A percentile compares a stretch with the other conserved stretches of the same genome.
phyloP scores from a whole-genome alignment of 106 monocot species.

The Phalaenopsis aphrodite region DNA sequence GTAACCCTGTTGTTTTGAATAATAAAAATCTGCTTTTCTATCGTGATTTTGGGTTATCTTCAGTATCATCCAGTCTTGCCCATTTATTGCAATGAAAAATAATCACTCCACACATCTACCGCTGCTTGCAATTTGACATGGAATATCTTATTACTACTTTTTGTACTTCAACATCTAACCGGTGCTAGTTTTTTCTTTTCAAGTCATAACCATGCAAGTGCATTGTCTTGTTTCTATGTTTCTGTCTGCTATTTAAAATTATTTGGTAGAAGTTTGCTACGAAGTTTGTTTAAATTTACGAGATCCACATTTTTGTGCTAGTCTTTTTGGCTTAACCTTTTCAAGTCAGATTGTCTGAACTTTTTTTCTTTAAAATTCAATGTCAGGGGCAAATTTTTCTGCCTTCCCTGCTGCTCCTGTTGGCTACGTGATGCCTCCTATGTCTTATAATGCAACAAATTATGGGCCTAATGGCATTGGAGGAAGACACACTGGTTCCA shows the following conservation, averaged over 20 bases:
- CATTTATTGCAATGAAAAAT: not conserved
- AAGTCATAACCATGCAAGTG: not conserved
- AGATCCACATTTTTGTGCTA: not conserved
- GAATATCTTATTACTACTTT: not conserved
- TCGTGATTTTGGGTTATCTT: no score
- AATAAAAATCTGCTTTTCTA: no score
- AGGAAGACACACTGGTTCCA: slow-evolving; percentile 58
- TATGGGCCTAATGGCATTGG: slow-evolving; percentile 78
- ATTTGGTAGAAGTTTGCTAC: not conserved
- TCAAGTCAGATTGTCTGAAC: not conserved
- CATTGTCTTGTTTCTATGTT: not conserved
- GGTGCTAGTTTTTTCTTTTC: not conserved
- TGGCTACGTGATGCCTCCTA: slow-evolving; percentile 63
- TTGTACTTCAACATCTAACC: not conserved
- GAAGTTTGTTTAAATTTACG: not conserved
- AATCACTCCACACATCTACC: not conserved
- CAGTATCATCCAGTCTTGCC: not conserved
- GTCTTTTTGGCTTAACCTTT: not conserved
- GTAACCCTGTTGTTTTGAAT: no score
- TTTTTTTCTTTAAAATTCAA: slow-evolving; percentile 1
- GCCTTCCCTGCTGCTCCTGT: slow-evolving; percentile 55
- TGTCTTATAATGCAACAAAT: slow-evolving; percentile 45
- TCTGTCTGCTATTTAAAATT: not conserved
- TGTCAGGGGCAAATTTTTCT: slow-evolving; percentile 41
- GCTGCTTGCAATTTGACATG: not conserved